Percentiles rank a stretch among this genome's conserved stretches.
phyloP scores from a whole-genome alignment of 768 basidiomycete species.

The Podaxis mareebaensis region DNA sequence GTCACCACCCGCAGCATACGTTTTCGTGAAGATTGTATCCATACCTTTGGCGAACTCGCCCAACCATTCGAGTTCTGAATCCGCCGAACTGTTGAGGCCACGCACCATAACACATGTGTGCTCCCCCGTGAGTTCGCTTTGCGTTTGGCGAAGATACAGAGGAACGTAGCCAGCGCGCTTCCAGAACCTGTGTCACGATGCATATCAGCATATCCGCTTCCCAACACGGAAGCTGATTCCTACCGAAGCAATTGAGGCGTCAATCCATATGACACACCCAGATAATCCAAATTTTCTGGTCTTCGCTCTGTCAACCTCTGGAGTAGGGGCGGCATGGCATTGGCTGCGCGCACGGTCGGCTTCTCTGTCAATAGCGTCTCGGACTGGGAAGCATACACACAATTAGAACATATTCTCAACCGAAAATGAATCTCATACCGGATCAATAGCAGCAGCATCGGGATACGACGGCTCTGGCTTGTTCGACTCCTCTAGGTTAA shows the following conservation, averaged over 20 bases:
- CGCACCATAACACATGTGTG: conserved; percentile 96
- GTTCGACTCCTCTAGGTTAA: conserved; percentile 76
- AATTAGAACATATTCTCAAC: neutral
- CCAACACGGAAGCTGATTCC: conserved; percentile 16
- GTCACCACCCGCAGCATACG: neutral
- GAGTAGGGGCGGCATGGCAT: conserved; percentile 89
- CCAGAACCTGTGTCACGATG: conserved; percentile 69
- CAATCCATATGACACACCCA: conserved; percentile 95
- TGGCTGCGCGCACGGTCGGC: conserved; percentile 67
- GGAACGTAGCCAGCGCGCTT: conserved; percentile 91
- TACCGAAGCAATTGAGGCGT: conserved; percentile 82
- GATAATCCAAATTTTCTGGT: conserved; percentile 89
- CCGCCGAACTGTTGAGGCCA: conserved; percentile 68
- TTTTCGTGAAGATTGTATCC: conserved; percentile 16
- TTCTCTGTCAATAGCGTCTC: conserved; percentile 73
- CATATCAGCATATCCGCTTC: neutral
- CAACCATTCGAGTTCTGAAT: conserved; percentile 76
- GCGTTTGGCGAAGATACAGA: conserved; percentile 89
- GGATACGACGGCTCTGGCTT: conserved; percentile 58
- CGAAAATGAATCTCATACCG: conserved; percentile 29
- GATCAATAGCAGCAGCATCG: conserved; percentile 50
- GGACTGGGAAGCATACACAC: conserved; percentile 24
- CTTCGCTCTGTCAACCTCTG: conserved; percentile 87
- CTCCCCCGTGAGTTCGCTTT: conserved; percentile 95
- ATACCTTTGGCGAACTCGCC: conserved; percentile 84